These are phyloP conservation scores for Kockovaella imperatae DNA, from an alignment of 768 basidiomycete species.

Conservation along the genomic window DNA sequence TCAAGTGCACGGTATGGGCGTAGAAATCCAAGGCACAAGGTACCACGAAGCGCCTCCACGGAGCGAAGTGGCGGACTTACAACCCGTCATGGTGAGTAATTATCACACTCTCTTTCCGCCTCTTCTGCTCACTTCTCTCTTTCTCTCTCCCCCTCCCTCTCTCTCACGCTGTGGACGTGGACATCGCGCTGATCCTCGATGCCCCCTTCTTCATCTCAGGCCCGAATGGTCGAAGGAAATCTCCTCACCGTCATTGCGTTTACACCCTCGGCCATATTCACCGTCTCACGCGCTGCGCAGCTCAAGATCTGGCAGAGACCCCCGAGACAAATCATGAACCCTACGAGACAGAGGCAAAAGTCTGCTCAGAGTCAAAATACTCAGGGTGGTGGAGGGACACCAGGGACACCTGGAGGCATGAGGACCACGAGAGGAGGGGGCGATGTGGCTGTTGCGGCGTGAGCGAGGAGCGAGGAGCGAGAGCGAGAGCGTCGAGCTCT, in stretches of 20 bases:
- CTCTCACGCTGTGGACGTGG: not conserved
- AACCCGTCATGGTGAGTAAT: constrained; percentile 70
- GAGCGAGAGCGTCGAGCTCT: constrained; percentile 1
- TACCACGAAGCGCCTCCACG: constrained; percentile 86
- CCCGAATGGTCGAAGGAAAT: constrained; percentile 74
- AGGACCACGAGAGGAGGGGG: constrained; percentile 1
- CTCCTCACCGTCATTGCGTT: constrained; percentile 67
- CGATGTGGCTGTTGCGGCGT: not conserved
- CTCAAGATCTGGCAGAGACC: constrained; percentile 65
- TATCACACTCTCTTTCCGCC: not conserved
- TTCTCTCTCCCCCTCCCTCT: not conserved
- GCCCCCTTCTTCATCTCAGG: constrained; percentile 46
- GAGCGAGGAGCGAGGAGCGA: not conserved
- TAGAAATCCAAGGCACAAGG: constrained; percentile 46
- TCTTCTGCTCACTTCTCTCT: not conserved
- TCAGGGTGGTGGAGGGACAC: not conserved
- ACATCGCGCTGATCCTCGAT: not conserved
- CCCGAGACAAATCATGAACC: constrained; percentile 1
- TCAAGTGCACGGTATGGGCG: constrained; percentile 43
- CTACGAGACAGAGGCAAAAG: not conserved
- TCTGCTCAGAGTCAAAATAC: no score
- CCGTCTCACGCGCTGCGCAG: constrained; percentile 65
- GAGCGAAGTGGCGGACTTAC: constrained; percentile 80
- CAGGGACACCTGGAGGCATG: not conserved
- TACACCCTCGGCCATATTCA: constrained; percentile 68